Base-by-base conservation (phyloP, 108 stramenopile species). In the Cyclotella atomus region DNA sequence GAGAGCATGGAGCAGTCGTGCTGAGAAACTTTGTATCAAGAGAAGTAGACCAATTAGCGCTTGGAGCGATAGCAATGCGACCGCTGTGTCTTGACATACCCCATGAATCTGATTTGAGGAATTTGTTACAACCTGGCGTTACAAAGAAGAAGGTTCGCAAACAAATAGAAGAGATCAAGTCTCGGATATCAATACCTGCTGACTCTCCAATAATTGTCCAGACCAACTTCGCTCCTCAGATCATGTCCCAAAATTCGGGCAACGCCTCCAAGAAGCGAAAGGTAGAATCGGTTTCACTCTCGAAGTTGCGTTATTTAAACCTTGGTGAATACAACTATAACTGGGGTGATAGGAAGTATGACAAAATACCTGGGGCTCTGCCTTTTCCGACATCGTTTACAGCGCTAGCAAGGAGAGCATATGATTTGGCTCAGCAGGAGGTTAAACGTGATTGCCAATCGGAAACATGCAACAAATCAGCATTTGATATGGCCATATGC, bases 401-500 rank as follows among this genome's bases (percentile, higher is more conserved):
- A 10, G 21, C 44, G 2, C 70, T 81, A 19, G 79, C 79, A 33
- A 59, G 74, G 16, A 61, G 32, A 4, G 73, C 79, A 53, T 50
- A 68, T 24, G 5, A 33, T 5, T 36, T 65, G 28, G 67, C 79
- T 9, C 34, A 28, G 34, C 23, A 64, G 19, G 35, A 21, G 2
- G 38, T 38, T 20, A 21, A 21, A 3, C 1, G 12, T 34, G 35
- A 30, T 49, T 1, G 61, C 65, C 46, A 45, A 59, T 12, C 24
- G 16, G 29, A 35, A 15, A 17, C 1, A 14, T 7, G 46, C 32
- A 52, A 24, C 57, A 32, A 12, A 60, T 45, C 21, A 12, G 17
- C 65, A 34, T 81, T 81, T 30, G 68, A 81, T 21, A 74, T 81
- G 72, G 79, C 72, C 3, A 81, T 81, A 23, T 81, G 79, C 62